These are phyloP conservation scores for Nothomitra cinnamomea DNA, from an alignment of 2,329 filamentous ascomycete genomes.

Conservation along the genomic window DNA sequence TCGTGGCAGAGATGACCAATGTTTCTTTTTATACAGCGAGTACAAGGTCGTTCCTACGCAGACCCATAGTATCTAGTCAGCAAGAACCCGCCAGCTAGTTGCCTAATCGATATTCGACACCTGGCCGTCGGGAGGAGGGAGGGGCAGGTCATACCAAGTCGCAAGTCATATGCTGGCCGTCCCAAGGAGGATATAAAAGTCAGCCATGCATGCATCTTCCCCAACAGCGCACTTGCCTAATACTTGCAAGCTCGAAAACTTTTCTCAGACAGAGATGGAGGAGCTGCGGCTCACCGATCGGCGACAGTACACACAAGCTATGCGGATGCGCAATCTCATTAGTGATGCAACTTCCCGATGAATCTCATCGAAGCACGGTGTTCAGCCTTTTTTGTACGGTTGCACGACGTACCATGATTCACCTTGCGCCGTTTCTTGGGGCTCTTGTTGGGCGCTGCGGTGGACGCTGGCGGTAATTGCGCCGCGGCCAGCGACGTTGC, in stretches of 20 bases:
- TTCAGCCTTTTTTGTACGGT: conserved; percentile 6
- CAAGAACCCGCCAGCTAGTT: conserved; percentile 8
- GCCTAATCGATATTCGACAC: neutral
- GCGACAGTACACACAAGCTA: conserved; percentile 35
- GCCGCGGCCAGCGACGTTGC: conserved; percentile 8
- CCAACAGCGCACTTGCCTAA: neutral
- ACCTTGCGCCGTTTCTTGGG: conserved; percentile 35
- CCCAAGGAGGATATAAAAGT: conserved; percentile 14
- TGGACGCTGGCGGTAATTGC: conserved; percentile 12
- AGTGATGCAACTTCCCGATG: conserved; percentile 1
- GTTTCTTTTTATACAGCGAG: conserved; percentile 93
- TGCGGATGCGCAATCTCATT: neutral
- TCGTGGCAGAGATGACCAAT: conserved; percentile 98
- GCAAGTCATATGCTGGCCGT: conserved; percentile 33
- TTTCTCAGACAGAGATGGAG: neutral
- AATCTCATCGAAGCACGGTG: conserved; percentile 1
- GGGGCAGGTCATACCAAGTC: conserved; percentile 25
- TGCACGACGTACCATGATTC: conserved; percentile 27
- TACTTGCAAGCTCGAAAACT: neutral
- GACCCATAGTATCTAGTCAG: conserved; percentile 16
- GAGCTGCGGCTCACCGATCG: conserved; percentile 27
- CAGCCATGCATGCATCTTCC: conserved; percentile 15
- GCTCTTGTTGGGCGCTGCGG: conserved; percentile 10
- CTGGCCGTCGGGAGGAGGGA: conserved; percentile 2
- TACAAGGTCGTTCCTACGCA: conserved; percentile 78